These are phyloP conservation scores for Penicillium mononematosum DNA, from an alignment of 495 filamentous ascomycete species.

Conservation along the genomic window DNA sequence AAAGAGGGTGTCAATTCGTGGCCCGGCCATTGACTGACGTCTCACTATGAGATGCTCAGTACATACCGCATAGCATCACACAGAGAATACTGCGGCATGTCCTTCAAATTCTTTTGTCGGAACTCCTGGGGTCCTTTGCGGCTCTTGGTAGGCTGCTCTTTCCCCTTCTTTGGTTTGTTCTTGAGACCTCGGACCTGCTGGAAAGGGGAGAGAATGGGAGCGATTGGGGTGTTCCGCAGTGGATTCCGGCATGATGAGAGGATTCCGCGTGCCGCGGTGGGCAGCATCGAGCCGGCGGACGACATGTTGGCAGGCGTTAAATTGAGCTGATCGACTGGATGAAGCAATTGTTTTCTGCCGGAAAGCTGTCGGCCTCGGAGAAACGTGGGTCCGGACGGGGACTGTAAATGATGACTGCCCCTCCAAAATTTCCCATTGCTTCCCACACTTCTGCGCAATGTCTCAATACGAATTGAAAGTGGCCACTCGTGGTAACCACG, in stretches of 20 bases:
- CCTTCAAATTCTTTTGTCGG: constrained; percentile 56
- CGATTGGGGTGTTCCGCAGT: constrained; percentile 34
- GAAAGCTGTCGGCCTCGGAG: constrained; percentile 36
- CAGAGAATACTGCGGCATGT: constrained; percentile 69
- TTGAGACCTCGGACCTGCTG: constrained; percentile 43
- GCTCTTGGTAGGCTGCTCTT: constrained; percentile 57
- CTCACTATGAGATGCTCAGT: neutral
- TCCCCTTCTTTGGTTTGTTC: constrained; percentile 38
- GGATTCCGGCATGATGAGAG: constrained; percentile 39
- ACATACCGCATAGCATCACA: constrained; percentile 90
- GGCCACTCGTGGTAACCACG: constrained; percentile 62
- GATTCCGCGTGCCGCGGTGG: constrained; percentile 39
- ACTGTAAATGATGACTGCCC: constrained; percentile 27
- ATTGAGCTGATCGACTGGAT: constrained; percentile 14
- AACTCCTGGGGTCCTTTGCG: constrained; percentile 66
- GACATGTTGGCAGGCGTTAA: constrained; percentile 35
- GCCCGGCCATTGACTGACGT: neutral
- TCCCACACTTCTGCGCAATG: constrained; percentile 27
- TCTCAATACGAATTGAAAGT: constrained; percentile 48
- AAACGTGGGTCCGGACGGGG: constrained; percentile 33
- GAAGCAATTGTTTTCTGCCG: constrained; percentile 42
- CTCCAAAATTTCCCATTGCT: constrained; percentile 20
- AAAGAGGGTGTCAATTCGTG: constrained; percentile 18
- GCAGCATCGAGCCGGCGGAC: constrained; percentile 40
- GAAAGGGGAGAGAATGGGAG: constrained; percentile 33